Conservation (phyloP, 257 asterid genomes). For the Jaltomata sinuosa region DNA sequence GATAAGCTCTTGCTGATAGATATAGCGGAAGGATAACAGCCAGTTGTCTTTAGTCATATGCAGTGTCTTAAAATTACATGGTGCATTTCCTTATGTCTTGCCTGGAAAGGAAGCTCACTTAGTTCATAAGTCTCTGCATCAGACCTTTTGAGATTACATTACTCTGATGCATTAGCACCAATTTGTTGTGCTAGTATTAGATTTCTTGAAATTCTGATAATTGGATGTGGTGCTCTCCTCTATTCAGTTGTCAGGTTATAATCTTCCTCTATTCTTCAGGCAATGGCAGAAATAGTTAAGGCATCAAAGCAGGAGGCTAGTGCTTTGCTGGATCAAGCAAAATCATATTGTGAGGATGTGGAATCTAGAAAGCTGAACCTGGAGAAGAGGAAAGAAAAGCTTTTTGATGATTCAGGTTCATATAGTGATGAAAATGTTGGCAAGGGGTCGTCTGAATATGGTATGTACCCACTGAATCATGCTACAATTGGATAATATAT, state of each 20-base stretch:
- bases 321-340: constrained; percentile 52
- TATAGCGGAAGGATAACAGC: not conserved
- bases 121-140: not conserved
- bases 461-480: constrained; percentile 23
- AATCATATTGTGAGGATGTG: constrained; percentile 42
- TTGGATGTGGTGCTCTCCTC: not conserved
- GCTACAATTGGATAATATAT: not conserved
- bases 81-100: not conserved
- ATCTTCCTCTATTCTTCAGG: constrained; percentile 27
- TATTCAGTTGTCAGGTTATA: not conserved
- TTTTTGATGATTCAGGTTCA: constrained; percentile 12
- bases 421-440: constrained; percentile 14
- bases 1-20: constrained; percentile 8
- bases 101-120: not conserved
- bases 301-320: constrained; percentile 69
- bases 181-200: not conserved
- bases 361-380: constrained; percentile 20
- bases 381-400: constrained; percentile 29
- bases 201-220: not conserved
- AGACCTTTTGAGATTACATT: not conserved
- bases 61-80: not conserved
- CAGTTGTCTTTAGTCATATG: not conserved
- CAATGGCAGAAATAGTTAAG: constrained; percentile 78
- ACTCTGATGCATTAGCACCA: not conserved
- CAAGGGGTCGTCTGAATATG: constrained; percentile 12